Percentiles rank a stretch among this genome's conserved stretches.
Evolutionary conservation across 805 yeast genomes (phyloP).

Genomic region (Kazachstania taianensis): DNA sequence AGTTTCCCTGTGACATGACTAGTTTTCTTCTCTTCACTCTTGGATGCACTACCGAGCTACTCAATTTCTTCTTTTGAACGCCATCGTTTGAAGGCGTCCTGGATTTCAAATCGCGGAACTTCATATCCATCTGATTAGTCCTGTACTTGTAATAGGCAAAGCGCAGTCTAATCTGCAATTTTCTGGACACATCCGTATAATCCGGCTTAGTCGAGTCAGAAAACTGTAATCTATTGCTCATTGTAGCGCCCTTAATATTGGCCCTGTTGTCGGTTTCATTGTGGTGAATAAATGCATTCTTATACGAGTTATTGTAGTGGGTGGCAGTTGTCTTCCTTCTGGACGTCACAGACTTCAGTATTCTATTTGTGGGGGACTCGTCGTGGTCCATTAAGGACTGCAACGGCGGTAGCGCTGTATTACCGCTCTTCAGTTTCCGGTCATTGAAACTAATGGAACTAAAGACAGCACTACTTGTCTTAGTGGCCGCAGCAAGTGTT

Average conservation of each 20-base stretch:
- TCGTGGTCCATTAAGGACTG: not conserved
- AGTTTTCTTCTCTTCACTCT: conserved; percentile 16
- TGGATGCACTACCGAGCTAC: not conserved
- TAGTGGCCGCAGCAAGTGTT: not conserved
- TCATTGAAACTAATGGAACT: too few relatives aligned
- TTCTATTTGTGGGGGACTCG: conserved; percentile 4
- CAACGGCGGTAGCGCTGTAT: not conserved
- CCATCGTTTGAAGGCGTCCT: not conserved
- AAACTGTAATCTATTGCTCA: conserved; percentile 1
- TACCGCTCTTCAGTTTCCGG: too few relatives aligned
- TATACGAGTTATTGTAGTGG: too few relatives aligned
- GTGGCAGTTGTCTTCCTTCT: conserved; percentile 1
- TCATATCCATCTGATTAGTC: conserved; percentile 35
- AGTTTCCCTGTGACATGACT: conserved; percentile 22
- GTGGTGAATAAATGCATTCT: too few relatives aligned
- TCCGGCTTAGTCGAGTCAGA: conserved; percentile 5
- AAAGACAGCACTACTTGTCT: too few relatives aligned
- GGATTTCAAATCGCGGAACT: conserved; percentile 12
- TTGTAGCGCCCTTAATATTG: not conserved
- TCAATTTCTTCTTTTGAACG: not conserved
- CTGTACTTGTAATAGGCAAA: conserved; percentile 43
- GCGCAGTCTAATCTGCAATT: conserved; percentile 38
- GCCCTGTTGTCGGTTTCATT: too few relatives aligned
- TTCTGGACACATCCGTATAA: conserved; percentile 18
- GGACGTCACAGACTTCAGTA: not conserved